Percentiles rank a stretch among this genome's conserved stretches.
phyloP scores from a whole-genome alignment of 2,329 filamentous ascomycete species.

The Furcasterigmium sp. region DNA sequence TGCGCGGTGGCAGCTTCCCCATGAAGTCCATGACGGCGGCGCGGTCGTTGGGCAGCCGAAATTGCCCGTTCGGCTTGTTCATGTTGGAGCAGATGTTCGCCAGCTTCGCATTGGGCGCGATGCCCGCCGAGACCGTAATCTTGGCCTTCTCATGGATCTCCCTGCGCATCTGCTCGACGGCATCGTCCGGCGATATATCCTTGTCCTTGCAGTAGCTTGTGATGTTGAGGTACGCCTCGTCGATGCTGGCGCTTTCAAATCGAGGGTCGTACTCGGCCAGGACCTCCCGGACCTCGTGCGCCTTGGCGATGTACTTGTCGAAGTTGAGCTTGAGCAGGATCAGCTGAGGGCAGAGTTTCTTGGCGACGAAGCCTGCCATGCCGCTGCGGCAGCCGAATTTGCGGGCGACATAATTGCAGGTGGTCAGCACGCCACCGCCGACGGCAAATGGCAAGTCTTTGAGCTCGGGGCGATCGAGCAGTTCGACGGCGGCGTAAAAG shows the following conservation, averaged over 20 bases:
- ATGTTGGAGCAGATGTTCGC: constrained; percentile 94
- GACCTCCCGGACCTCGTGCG: constrained; percentile 77
- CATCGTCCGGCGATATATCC: constrained; percentile 63
- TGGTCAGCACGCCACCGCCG: constrained; percentile 61
- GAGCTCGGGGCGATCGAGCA: constrained; percentile 76
- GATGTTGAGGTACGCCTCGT: constrained; percentile 95
- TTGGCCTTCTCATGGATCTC: constrained; percentile 72
- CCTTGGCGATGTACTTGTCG: constrained; percentile 86
- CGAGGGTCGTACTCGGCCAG: constrained; percentile 82
- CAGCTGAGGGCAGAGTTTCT: constrained; percentile 85
- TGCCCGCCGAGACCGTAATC: constrained; percentile 89
- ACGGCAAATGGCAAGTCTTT: constrained; percentile 87
- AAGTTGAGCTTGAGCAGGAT: constrained; percentile 82
- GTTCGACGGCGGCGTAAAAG: constrained; percentile 94
- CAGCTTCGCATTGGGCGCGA: constrained; percentile 86
- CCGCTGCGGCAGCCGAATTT: constrained; percentile 88
- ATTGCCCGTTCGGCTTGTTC: constrained; percentile 97
- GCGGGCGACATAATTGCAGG: constrained; percentile 81
- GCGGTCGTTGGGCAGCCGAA: constrained; percentile 66
- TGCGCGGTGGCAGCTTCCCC: constrained; percentile 74
- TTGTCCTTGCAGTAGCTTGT: constrained; percentile 76
- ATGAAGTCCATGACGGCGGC: constrained; percentile 79
- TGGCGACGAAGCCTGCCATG: constrained; percentile 94
- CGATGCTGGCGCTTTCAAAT: constrained; percentile 91
- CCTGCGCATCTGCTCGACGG: constrained; percentile 69